phyloP scores from a whole-genome alignment of 768 basidiomycete species.

The Postia placenta region DNA sequence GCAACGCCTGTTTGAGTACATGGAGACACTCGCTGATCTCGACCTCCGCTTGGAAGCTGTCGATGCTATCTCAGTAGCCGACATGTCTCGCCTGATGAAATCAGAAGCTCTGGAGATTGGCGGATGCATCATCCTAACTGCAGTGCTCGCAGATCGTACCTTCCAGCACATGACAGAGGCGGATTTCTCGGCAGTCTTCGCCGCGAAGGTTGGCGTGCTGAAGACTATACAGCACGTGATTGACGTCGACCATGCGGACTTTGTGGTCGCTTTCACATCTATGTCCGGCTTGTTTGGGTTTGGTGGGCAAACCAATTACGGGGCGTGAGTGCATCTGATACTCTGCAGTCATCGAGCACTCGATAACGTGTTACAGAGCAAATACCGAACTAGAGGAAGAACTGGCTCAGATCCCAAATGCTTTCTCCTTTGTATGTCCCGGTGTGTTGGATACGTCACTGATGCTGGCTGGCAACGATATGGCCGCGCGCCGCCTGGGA shows the following conservation, averaged over 20 bases:
- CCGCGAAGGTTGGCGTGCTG: slow-evolving; percentile 9
- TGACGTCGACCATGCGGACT: slow-evolving; percentile 9
- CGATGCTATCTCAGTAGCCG: slow-evolving; percentile 5
- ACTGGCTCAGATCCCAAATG: slow-evolving; percentile 3
- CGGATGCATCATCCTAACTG: slow-evolving; percentile 15
- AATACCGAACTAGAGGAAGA: slow-evolving; percentile 3
- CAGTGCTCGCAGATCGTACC: slow-evolving; percentile 7
- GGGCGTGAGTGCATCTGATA: slow-evolving; percentile 9
- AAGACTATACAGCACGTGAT: slow-evolving; percentile 3
- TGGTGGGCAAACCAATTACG: slow-evolving; percentile 14
- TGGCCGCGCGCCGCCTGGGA: background rate
- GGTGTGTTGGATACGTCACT: slow-evolving; percentile 1
- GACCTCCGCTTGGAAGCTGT: slow-evolving; percentile 2
- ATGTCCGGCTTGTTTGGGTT: slow-evolving; percentile 13
- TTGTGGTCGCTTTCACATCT: slow-evolving; percentile 16
- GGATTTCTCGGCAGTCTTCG: slow-evolving; percentile 4
- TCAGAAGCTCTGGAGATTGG: slow-evolving; percentile 7
- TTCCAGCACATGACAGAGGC: slow-evolving; percentile 13
- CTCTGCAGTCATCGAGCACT: too few relatives aligned
- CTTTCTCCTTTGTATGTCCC: slow-evolving; percentile 15
- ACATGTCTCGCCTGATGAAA: slow-evolving; percentile 1
- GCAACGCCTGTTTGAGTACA: slow-evolving; percentile 6
- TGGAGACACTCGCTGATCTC: slow-evolving; percentile 6
- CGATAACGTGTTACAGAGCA: background rate
- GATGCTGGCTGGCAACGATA: background rate